phyloP scores from a whole-genome alignment of 2,329 filamentous ascomycete species.

The Endoconidiophora polonica region DNA sequence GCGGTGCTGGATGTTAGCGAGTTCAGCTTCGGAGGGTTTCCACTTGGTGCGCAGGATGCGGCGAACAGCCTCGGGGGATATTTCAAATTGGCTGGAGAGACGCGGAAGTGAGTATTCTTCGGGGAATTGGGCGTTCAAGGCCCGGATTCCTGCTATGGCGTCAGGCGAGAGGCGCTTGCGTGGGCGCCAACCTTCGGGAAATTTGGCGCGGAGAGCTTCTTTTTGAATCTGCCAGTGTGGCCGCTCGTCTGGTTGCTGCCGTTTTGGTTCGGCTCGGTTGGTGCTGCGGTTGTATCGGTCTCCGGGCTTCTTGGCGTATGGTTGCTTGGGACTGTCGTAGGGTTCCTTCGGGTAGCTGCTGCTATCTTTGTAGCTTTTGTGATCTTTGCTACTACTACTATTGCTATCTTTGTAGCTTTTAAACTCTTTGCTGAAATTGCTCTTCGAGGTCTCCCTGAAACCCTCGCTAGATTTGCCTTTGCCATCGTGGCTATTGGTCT shows the following conservation, averaged over 20 bases:
- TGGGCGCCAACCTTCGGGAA: slow-evolving; percentile 66
- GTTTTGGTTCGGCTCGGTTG: background rate
- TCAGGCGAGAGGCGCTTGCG: slow-evolving; percentile 81
- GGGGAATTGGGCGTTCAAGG: slow-evolving; percentile 62
- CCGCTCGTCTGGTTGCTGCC: slow-evolving; percentile 13
- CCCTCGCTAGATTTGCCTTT: too few species aligned
- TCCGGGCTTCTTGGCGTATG: background rate
- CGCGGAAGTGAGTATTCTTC: slow-evolving; percentile 56
- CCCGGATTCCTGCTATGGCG: slow-evolving; percentile 75
- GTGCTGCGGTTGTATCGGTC: background rate
- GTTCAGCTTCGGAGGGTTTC: slow-evolving; percentile 40
- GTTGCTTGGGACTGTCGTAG: background rate
- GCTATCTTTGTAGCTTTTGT: too few species aligned
- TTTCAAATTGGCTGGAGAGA: slow-evolving; percentile 62
- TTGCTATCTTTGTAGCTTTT: too few species aligned
- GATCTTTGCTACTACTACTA: too few species aligned
- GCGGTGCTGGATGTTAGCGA: slow-evolving; percentile 37
- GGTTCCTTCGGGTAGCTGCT: background rate
- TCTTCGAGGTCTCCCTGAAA: too few species aligned
- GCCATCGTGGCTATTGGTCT: too few species aligned
- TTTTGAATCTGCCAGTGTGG: slow-evolving; percentile 62
- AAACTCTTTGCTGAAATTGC: too few species aligned
- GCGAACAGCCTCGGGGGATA: slow-evolving; percentile 76
- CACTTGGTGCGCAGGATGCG: slow-evolving; percentile 73
- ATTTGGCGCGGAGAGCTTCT: slow-evolving; percentile 56